A percentile compares a stretch with the other conserved stretches of the same genome.
Evolutionary conservation across 1,139 yeast genomes (phyloP).

Genomic region (Suhomyces terraborum): DNA sequence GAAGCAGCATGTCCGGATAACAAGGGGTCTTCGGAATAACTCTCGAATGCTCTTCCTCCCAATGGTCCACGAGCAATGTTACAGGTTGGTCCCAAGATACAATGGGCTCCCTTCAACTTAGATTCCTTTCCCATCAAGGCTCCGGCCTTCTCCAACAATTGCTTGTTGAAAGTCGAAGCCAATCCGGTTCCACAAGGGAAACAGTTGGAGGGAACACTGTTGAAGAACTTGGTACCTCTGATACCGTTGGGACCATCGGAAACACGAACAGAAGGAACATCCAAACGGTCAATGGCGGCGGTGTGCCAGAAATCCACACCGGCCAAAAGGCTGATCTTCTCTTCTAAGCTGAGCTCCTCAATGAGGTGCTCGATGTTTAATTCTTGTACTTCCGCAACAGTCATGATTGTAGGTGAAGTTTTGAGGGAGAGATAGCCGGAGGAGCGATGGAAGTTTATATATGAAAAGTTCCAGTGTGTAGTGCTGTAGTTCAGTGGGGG

Average conservation of each 20-base stretch:
- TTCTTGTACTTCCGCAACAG: slow-evolving; percentile 5
- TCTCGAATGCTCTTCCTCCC: slow-evolving; percentile 41
- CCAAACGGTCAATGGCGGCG: slow-evolving; percentile 45
- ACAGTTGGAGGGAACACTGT: slow-evolving; percentile 38
- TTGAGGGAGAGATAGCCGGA: too few species aligned
- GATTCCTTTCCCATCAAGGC: slow-evolving; percentile 39
- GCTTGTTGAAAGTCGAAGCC: slow-evolving; percentile 45
- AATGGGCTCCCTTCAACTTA: slow-evolving; percentile 35
- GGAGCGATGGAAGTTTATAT: neutral
- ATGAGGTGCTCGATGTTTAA: slow-evolving; percentile 49
- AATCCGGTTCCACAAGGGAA: slow-evolving; percentile 41
- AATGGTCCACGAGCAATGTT: slow-evolving; percentile 36
- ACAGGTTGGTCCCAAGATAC: slow-evolving; percentile 39
- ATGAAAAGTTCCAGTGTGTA: neutral
- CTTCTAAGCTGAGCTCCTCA: slow-evolving; percentile 44
- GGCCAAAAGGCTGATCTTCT: slow-evolving; percentile 51
- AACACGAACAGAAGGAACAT: slow-evolving; percentile 36
- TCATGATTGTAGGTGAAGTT: slow-evolving; percentile 5
- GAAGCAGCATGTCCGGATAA: slow-evolving; percentile 35
- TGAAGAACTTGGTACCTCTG: slow-evolving; percentile 36
- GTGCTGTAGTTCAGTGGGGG: slow-evolving; percentile 3
- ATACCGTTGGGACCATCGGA: slow-evolving; percentile 43
- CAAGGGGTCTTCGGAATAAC: slow-evolving; percentile 38
- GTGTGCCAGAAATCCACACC: slow-evolving; percentile 63
- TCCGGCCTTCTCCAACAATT: slow-evolving; percentile 32